Percentiles rank a stretch among this genome's conserved stretches.
These are phyloP conservation scores for Luffa acutangula DNA, from an alignment of 306 rosid species.

Conservation along the genomic window DNA sequence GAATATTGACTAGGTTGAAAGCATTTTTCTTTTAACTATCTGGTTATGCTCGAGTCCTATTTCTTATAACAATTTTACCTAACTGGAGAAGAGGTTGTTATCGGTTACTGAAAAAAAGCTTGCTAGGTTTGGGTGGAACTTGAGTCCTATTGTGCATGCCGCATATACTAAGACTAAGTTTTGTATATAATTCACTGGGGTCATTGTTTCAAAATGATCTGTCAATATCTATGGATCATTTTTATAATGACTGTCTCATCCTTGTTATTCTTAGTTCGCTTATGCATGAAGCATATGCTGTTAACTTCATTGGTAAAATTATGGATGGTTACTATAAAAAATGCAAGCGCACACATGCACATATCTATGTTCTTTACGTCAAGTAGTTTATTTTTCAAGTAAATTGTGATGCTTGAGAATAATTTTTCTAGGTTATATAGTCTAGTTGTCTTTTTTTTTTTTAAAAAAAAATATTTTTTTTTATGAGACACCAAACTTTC, in stretches of 20 bases:
- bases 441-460: background rate
- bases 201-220: background rate
- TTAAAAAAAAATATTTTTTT: too few relatives aligned
- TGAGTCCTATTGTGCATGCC: background rate
- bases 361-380: background rate
- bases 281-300: background rate
- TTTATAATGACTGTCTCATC: background rate
- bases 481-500: too few relatives aligned
- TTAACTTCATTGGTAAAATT: too few relatives aligned
- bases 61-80: background rate
- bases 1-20: too few relatives aligned
- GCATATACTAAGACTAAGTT: background rate
- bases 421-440: background rate
- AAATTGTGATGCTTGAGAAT: background rate
- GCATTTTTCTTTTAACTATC: background rate
- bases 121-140: background rate
- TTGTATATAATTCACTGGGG: background rate
- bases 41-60: background rate
- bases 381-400: background rate
- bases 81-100: background rate
- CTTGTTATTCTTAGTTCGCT: background rate
- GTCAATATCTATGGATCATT: background rate
- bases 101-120: background rate
- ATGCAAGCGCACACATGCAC: too few relatives aligned
- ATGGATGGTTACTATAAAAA: too few relatives aligned